Evolutionary conservation across 2,329 filamentous ascomycete genomes (phyloP).

Genomic region (Davidsoniella virescens): DNA sequence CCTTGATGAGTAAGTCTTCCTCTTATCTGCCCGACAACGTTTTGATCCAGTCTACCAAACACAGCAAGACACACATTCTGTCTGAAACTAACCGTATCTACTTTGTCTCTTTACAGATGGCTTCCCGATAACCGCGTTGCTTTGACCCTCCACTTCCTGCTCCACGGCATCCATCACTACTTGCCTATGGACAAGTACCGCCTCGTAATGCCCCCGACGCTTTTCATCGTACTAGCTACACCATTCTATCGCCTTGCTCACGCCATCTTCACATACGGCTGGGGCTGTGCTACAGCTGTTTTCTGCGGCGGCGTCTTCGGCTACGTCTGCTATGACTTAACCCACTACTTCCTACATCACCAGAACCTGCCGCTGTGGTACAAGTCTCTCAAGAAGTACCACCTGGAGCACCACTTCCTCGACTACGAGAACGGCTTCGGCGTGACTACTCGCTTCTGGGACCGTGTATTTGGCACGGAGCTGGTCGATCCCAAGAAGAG

Average conservation of each 20-base stretch:
- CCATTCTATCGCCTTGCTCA: conserved; percentile 93
- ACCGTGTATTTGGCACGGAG: conserved; percentile 79
- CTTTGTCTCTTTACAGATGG: conserved; percentile 34
- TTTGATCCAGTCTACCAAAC: no score
- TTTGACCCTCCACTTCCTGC: conserved; percentile 75
- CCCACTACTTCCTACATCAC: conserved; percentile 97
- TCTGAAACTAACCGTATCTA: conserved; percentile 18
- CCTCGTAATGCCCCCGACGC: conserved; percentile 86
- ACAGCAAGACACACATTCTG: no score
- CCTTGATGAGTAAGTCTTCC: conserved; percentile 58
- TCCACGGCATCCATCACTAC: conserved; percentile 96
- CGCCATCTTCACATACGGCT: conserved; percentile 64
- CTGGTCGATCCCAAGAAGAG: conserved; percentile 24
- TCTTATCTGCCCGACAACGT: background rate
- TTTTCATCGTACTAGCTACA: conserved; percentile 67
- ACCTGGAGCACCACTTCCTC: conserved; percentile 91
- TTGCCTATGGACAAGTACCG: conserved; percentile 98
- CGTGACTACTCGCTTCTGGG: conserved; percentile 94
- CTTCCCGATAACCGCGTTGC: conserved; percentile 84
- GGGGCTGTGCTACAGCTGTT: conserved; percentile 61
- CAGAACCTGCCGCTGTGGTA: conserved; percentile 82
- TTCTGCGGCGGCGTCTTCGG: conserved; percentile 89
- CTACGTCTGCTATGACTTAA: conserved; percentile 92
- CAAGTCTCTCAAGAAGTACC: conserved; percentile 88
- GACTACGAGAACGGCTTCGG: conserved; percentile 97